phyloP scores from a whole-genome alignment of 2,329 filamentous ascomycete genomes.

The Diaporthe velutina region DNA sequence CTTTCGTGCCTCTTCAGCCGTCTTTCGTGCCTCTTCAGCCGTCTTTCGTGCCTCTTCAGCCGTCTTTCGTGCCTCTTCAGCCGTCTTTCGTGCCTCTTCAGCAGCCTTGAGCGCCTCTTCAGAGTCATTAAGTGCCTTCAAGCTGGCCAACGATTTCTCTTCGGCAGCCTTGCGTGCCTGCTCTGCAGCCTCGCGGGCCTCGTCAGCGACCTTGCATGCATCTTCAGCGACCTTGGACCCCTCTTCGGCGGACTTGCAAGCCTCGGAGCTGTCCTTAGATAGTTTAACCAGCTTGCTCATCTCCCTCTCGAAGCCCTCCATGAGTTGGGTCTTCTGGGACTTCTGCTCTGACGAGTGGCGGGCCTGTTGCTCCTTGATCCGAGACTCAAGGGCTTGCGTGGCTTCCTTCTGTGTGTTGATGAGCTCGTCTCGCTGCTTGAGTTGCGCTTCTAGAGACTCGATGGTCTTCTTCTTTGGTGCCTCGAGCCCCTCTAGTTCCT shows the following conservation, averaged over 20 bases:
- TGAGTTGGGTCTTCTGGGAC: too few species aligned
- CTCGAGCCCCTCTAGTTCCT: neutral
- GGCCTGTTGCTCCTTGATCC: neutral
- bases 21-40: neutral
- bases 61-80: neutral
- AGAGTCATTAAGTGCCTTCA: too few species aligned
- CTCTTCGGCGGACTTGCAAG: neutral
- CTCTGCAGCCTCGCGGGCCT: neutral
- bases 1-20: neutral
- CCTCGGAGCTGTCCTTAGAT: neutral
- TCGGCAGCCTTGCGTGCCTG: neutral
- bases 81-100: neutral
- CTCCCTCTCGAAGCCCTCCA: neutral
- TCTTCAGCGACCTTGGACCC: too few species aligned
- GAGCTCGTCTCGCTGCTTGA: constrained; percentile 2
- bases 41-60: neutral
- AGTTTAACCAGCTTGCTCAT: neutral
- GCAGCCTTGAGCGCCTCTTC: neutral
- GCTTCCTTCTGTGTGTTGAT: neutral
- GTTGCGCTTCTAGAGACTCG: neutral
- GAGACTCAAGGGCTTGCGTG: neutral
- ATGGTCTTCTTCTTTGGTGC: neutral
- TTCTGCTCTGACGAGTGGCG: neutral
- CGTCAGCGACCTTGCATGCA: too few species aligned
- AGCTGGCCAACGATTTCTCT: too few species aligned